phyloP scores from a whole-genome alignment of 257 asterid species.

The Solanum ossicruentum region DNA sequence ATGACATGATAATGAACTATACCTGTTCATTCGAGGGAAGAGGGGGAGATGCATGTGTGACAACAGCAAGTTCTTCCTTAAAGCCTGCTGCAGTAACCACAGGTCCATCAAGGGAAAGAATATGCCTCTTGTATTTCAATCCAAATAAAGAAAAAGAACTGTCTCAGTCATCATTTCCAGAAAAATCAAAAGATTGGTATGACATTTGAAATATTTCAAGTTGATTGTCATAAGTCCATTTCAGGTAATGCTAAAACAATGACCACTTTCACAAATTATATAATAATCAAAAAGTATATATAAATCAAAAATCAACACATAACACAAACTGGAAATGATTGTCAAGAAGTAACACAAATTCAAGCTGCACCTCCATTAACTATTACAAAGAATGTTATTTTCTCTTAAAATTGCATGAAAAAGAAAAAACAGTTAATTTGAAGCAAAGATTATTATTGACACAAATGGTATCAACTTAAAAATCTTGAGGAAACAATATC shows the following conservation, averaged over 20 bases:
- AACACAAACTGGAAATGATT: neutral
- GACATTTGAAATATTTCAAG: neutral
- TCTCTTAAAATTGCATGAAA: neutral
- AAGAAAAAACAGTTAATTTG: neutral
- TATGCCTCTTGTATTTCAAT: constrained; percentile 33
- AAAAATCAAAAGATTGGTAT: neutral
- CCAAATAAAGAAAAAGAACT: constrained; percentile 6
- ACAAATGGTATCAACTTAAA: neutral
- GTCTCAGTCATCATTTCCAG: neutral
- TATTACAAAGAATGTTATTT: neutral
- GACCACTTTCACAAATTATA: neutral
- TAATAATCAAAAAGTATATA: neutral
- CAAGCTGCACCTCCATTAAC: neutral
- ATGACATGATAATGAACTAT: neutral
- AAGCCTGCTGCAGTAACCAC: constrained; percentile 86
- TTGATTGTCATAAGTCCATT: neutral
- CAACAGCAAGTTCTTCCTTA: constrained; percentile 79
- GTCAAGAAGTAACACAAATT: neutral
- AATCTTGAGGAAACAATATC: neutral
- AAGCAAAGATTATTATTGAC: neutral
- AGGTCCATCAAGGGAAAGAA: constrained; percentile 85
- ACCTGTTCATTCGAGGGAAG: constrained; percentile 95
- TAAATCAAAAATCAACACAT: neutral
- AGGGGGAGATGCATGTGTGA: constrained; percentile 68
- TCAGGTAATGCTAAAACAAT: neutral